Base-by-base conservation (phyloP, 1,284 basidiomycete genomes). In the Hymenochaete sp. region DNA sequence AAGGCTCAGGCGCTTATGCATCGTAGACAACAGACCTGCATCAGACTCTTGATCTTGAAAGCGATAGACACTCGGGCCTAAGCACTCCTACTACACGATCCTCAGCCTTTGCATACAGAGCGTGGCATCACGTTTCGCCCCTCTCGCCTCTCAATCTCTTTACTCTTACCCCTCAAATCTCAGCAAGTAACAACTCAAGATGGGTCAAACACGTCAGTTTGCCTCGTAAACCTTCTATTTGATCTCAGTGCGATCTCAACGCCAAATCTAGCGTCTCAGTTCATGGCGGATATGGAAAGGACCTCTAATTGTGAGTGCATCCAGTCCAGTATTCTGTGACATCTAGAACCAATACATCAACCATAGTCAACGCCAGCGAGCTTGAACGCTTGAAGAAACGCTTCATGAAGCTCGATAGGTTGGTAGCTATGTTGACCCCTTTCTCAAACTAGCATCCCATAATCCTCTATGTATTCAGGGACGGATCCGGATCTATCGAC, bases 341-440 rank as follows among this genome's bases (percentile, higher is more conserved):
- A 51, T 37, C 48, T 53, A 32, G 53, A 55, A 38, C 52, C 56
- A 38, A 46, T 43, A 11, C 11, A 13, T 18, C 7, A 11, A 16
- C 18, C 2, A 28, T 63, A 96, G 92, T 97, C 77, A 95, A 89
- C 29, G 86, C 82, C 35, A 76, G 80, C 48, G 93, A 97, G 67
- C 70, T 97, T 54, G 87, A 97, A 59, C 79, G 95, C 37, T 74
- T 98, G 55, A 97, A 97, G 77, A 98, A 97, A 65, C 81, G 95
- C 39, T 98, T 98, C 65, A 96, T 98, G 91, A 98, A 98, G 69
- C 82, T 98, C 55, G 96, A 98, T 65, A 87, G 88, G 76, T 79
- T 53, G 49, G 65, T 55, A 18, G 26, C 29, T n/a, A 18, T 32
- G 24, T 26, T 28, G 16, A 14, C 38, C 21, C 25, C 35, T 42